Percentiles rank a stretch among this genome's conserved stretches.
Conservation (phyloP, 306 rosid species). For the Prinsepia uniflora region DNA sequence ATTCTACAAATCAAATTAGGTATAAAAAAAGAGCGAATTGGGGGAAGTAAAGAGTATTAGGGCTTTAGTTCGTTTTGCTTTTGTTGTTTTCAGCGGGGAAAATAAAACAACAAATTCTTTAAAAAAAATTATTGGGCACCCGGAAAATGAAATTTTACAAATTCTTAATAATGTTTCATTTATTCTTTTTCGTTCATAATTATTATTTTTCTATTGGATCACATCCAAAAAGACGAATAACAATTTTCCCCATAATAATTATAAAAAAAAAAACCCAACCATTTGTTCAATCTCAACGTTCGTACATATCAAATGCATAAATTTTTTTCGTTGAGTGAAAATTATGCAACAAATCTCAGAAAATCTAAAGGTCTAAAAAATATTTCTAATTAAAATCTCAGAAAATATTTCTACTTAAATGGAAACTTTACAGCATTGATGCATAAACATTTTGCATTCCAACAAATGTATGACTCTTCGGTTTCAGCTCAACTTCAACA, state of each 20-base stretch:
- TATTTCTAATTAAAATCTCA: not conserved
- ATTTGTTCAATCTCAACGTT: too few species aligned
- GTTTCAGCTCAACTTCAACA: constrained; percentile 5
- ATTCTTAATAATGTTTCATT: too few species aligned
- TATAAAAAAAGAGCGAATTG: not conserved
- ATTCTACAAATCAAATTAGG: not conserved
- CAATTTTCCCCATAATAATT: too few species aligned
- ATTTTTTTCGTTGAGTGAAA: too few species aligned
- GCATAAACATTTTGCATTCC: constrained; percentile 1
- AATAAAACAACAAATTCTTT: not conserved
- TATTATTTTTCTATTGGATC: too few species aligned
- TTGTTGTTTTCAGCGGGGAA: not conserved
- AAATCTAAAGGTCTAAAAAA: not conserved
- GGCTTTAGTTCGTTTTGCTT: constrained; percentile 15
- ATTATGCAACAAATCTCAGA: too few species aligned
- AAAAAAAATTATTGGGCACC: too few species aligned
- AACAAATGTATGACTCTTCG: not conserved
- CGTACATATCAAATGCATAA: too few species aligned
- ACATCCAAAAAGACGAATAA: too few species aligned
- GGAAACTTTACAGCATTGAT: not conserved
- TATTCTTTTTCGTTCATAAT: too few species aligned
- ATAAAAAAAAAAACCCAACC: too few species aligned
- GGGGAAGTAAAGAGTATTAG: not conserved
- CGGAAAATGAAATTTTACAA: too few species aligned
- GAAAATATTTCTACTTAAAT: not conserved